Evolutionary conservation across 202 grass and related monocot genomes (phyloP).

Genomic region (Carex arenaria): DNA sequence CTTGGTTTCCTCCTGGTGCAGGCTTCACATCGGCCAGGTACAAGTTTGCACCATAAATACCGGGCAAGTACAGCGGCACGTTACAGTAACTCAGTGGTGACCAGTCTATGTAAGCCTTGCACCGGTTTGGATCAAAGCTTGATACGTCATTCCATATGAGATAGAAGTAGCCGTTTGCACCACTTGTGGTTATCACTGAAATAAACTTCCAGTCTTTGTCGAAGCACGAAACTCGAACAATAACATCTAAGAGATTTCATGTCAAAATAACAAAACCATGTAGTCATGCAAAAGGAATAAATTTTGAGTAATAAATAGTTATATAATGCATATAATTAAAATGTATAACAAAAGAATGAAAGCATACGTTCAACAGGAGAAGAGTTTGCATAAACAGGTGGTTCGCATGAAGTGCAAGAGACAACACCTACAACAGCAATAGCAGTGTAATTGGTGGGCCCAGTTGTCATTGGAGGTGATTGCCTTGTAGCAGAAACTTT

Average conservation of each 20-base stretch:
- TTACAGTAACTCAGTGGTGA: slow-evolving; percentile 42
- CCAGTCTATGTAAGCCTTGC: slow-evolving; percentile 49
- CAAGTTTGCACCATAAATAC: not conserved
- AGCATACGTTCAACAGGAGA: slow-evolving; percentile 45
- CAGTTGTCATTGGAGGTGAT: not conserved
- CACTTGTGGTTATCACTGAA: slow-evolving; percentile 28
- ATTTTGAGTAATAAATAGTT: not conserved
- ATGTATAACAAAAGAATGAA: not conserved
- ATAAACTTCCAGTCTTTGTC: slow-evolving; percentile 41
- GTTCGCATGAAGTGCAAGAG: slow-evolving; percentile 56
- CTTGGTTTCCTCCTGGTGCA: no score
- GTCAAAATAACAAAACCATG: not conserved
- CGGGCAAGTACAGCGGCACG: slow-evolving; percentile 33
- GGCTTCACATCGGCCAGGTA: not conserved
- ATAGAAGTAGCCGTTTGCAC: slow-evolving; percentile 47
- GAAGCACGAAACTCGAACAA: slow-evolving; percentile 50
- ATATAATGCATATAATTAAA: not conserved
- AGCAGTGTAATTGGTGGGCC: not conserved
- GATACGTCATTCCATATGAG: slow-evolving; percentile 35
- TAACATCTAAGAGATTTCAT: slow-evolving; percentile 27
- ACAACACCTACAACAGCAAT: slow-evolving; percentile 45
- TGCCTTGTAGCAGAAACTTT: not conserved
- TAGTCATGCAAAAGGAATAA: not conserved
- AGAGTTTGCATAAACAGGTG: slow-evolving; percentile 39
- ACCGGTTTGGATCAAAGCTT: slow-evolving; percentile 33